These are phyloP conservation scores for Orbilia ellipsospora DNA, from an alignment of 2,329 filamentous ascomycete species.

Conservation along the genomic window DNA sequence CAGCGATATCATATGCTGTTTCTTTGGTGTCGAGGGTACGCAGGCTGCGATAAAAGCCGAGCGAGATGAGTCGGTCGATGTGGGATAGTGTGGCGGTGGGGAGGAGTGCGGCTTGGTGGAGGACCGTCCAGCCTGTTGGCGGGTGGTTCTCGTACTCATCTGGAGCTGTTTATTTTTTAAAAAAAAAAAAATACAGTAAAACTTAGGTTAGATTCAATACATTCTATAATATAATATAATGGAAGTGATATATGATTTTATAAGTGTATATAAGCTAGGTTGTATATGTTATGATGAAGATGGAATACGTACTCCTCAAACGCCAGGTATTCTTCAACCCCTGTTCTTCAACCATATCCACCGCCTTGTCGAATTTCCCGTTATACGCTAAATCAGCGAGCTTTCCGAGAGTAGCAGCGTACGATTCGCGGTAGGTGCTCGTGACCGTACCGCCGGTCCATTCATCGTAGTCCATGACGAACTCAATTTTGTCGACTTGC, in stretches of 20 bases:
- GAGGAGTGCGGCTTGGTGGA: slow-evolving; percentile 40
- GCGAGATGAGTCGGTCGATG: slow-evolving; percentile 39
- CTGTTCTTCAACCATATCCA: slow-evolving; percentile 35
- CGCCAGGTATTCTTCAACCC: slow-evolving; percentile 24
- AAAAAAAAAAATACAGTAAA: too few species aligned
- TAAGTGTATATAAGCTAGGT: too few species aligned
- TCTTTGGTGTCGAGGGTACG: slow-evolving; percentile 36
- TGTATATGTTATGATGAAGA: background rate
- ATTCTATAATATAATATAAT: too few species aligned
- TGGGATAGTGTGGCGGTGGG: slow-evolving; percentile 17
- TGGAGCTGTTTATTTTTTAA: background rate
- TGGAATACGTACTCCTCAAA: slow-evolving; percentile 31
- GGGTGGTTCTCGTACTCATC: slow-evolving; percentile 31
- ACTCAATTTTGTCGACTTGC: background rate
- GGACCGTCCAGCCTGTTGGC: slow-evolving; percentile 40
- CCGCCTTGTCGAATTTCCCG: slow-evolving; percentile 36
- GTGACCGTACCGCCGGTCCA: slow-evolving; percentile 31
- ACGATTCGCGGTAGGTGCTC: slow-evolving; percentile 18
- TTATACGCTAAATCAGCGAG: slow-evolving; percentile 36
- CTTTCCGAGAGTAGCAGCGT: background rate
- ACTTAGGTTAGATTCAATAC: too few species aligned
- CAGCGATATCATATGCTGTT: slow-evolving; percentile 46
- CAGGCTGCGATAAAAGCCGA: slow-evolving; percentile 31
- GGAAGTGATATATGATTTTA: too few species aligned
- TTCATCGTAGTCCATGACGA: slow-evolving; percentile 14